Base-by-base conservation (phyloP, 257 asterid genomes). In the Leonotis leonurus region DNA sequence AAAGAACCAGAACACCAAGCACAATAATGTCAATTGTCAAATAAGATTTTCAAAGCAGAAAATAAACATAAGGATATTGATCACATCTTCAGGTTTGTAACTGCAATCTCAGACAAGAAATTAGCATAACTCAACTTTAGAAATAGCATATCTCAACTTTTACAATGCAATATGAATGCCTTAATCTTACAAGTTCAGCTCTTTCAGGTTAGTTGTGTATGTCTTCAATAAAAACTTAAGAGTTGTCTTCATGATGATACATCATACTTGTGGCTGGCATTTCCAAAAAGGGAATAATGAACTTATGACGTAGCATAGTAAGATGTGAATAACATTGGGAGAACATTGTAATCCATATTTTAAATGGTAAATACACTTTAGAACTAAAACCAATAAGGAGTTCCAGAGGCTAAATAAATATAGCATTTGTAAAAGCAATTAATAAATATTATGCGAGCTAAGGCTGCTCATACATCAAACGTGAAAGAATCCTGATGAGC, bases 1-100 rank as follows among this genome's bases (percentile, higher is more conserved):
- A 56, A 69, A 45, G 49, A 56, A 60, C 24, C 52, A 52, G 16
- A 24, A 21, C 52, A 69, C 27, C 39, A 25, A 25, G 18, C 40
- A 21, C 25, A 10, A 10, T 36, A 12, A 33, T 33, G 67, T n/a
- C n/a, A n/a, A n/a, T n/a, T n/a, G n/a, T 41, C 4, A 55, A 22
- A 21, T 26, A 25, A 33, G 8, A 77, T 61, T 43, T 20, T 40
- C 26, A 13, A 41, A 35, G 61, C 30, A 45, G 39, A 43, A 35
- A 40, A 24, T 14, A 39, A 39, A 25, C 21, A 17, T 52, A 65
- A 46, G 27, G 29, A 10, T 49, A 16, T n/a, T 18, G 5, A 29
- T 24, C 2, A 14, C 36, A 7, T 44, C 20, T 62, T 37, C 41
- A 37, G 20, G 21, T 25, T 45, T 3, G 17, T 25, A 57, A 16